Evolutionary conservation across 441 rosid species (phyloP), one percentile per base, ranked within the genome.

Genomic region (Populus trichocarpa): DNA sequence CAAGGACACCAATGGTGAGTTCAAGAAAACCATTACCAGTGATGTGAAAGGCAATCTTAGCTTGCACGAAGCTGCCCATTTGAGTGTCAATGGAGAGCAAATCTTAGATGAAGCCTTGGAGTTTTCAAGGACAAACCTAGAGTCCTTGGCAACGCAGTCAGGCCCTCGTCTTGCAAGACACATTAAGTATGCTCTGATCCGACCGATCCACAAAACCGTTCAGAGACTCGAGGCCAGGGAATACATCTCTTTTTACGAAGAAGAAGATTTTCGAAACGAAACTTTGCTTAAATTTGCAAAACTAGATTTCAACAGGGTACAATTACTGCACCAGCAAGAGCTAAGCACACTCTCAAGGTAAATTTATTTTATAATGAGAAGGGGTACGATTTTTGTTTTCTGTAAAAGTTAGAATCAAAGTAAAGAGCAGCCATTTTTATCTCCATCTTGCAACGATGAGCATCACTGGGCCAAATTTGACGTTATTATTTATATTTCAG

Each of bases 21-120:
- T 73, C 59, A 61, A 72, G 63, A 30, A 72, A 61, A 23, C 22
- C 40, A 14, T 81, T 5, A 1, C 9, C 6, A 32, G 10, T 30
- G 83, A 81, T 25, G 59, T 20, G 33, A 61, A 65, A 53, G 83
- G 80, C 25, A 9, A 77, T 3, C 77, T 77, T 6, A 74, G 77
- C 20, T 73, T 81, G 28, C 77, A 77, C 12, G 83, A 81, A 63
- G 83, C 80, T 8, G 5, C 70, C 18, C 11, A 57, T 32, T 53
- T 81, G 3, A 36, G 77, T 6, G 25, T 77, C 13, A 66, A 63
- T 28, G 78, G 80, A n/a, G 83, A 81, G 72, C 75, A 81, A 23
- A 69, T 77, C 22, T 3, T 81, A 1, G 83, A 81, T 6, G 78
- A 81, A 71, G 83, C 83, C 2, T 71, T 77, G 40, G 26, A 9